These are phyloP conservation scores for Hygrophoropsis aurantiaca DNA, from an alignment of 768 basidiomycete species.

Conservation along the genomic window DNA sequence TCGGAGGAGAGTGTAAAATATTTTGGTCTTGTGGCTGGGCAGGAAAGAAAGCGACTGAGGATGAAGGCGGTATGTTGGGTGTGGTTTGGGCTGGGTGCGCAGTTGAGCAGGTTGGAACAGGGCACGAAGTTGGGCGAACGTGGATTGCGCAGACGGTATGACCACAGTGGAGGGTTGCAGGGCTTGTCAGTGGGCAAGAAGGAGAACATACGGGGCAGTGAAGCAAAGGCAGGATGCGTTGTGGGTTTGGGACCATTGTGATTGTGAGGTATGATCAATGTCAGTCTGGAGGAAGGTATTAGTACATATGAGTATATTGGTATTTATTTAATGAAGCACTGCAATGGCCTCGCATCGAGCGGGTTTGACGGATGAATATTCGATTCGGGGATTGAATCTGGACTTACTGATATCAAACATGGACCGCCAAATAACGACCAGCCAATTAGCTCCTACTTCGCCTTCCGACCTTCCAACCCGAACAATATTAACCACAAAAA, in stretches of 20 bases:
- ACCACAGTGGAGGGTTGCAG: slow-evolving; percentile 73
- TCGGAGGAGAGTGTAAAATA: not conserved
- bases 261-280: slow-evolving; percentile 12
- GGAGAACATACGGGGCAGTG: slow-evolving; percentile 55
- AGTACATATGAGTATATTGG: no score
- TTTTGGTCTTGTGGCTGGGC: slow-evolving; percentile 34
- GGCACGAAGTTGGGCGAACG: slow-evolving; percentile 31
- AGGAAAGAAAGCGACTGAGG: slow-evolving; percentile 32
- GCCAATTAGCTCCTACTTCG: no score
- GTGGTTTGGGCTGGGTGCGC: slow-evolving; percentile 15
- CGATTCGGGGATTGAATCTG: slow-evolving; percentile 22
- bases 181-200: slow-evolving; percentile 36
- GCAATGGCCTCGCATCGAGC: not conserved
- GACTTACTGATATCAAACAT: slow-evolving; percentile 12
- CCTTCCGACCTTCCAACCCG: no score
- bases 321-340: no score
- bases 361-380: not conserved
- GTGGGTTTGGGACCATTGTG: slow-evolving; percentile 21
- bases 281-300: slow-evolving; percentile 1
- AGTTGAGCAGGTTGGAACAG: slow-evolving; percentile 34
- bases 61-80: slow-evolving; percentile 42
- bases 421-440: no score
- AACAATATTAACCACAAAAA: no score
- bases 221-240: slow-evolving; percentile 40
- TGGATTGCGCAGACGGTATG: slow-evolving; percentile 78